Base-by-base conservation (phyloP, 345 rosid species). In the Boechera retrofracta region DNA sequence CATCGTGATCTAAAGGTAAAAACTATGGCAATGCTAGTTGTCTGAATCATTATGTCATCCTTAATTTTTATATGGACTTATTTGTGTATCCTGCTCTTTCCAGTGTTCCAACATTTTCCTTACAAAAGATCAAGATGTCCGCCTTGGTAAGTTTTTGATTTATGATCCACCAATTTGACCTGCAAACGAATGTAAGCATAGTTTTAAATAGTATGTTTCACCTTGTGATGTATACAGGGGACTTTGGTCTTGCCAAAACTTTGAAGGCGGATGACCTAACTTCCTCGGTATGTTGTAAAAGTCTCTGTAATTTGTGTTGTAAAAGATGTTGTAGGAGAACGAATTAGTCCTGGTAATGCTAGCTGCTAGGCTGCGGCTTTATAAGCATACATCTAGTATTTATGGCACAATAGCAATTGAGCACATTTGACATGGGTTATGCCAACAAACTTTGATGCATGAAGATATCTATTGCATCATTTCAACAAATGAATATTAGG, bases 81-180 rank as follows among this genome's bases (percentile, higher is more conserved):
- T 72, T 51, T 76, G 13, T 57, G 42, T 64, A 35, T 55, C 42
- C 10, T 71, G 66, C 56, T 73, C 42, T 71, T 76, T 39, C 72
- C 89, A 95, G 99, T 95, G 99, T 79, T 95, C 99, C 63, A 95
- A 92, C 60, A 95, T 95, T 81, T 95, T 95, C 79, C 98, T 95
- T 76, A 92, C 98, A 48, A 95, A 88, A 86, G 98, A 92, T 81
- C 94, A 93, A 79, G 97, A 92, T 56, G 91, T 95, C 47, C 96
- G 94, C 13, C 93, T 95, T 67, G 98, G 99, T 92, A 75, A 80
- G 91, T 79, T 81, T 80, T 64, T 7, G 26, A 56, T 79, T 75
- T 64, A 32, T 24, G 42, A 15, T 61, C 11, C 28, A 35, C 8
- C 44, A 41, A 29, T 38, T 55, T 77, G 58, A 75, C 44, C 6